phyloP scores from a whole-genome alignment of 169 alveolate species.

The Perkinsus marinus region DNA sequence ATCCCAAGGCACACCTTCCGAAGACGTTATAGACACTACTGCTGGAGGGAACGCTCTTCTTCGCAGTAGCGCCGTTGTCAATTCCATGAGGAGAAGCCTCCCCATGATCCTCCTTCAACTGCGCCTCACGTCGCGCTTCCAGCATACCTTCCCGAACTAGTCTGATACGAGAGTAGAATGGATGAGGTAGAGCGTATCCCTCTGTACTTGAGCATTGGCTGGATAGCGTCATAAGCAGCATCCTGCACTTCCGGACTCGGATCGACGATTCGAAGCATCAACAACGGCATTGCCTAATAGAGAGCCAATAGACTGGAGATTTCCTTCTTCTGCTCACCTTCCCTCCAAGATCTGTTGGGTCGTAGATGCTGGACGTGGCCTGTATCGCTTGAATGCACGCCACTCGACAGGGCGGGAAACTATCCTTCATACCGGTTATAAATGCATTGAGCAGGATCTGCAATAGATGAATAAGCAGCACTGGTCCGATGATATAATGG shows the following conservation, averaged over 20 bases:
- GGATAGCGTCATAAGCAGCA: neutral
- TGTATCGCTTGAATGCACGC: neutral
- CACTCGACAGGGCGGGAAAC: neutral
- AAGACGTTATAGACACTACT: neutral
- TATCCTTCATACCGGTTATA: neutral
- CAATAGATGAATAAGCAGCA: neutral
- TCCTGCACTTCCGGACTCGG: neutral
- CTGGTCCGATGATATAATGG: too few species aligned
- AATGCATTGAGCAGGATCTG: neutral
- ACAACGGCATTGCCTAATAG: neutral
- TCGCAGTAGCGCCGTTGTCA: neutral
- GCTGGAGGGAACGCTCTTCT: neutral
- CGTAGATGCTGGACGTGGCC: neutral
- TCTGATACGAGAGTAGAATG: neutral
- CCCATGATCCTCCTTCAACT: neutral
- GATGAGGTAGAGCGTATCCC: neutral
- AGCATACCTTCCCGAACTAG: neutral
- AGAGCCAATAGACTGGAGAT: neutral
- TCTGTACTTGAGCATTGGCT: neutral
- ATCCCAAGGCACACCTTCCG: neutral
- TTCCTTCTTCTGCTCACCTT: neutral
- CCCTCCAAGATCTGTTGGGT: neutral
- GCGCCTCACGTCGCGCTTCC: neutral
- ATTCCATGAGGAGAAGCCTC: neutral
- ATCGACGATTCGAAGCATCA: neutral